phyloP scores from a whole-genome alignment of 192 early-diverging fungal genomes.

The Coemansia sp. region DNA sequence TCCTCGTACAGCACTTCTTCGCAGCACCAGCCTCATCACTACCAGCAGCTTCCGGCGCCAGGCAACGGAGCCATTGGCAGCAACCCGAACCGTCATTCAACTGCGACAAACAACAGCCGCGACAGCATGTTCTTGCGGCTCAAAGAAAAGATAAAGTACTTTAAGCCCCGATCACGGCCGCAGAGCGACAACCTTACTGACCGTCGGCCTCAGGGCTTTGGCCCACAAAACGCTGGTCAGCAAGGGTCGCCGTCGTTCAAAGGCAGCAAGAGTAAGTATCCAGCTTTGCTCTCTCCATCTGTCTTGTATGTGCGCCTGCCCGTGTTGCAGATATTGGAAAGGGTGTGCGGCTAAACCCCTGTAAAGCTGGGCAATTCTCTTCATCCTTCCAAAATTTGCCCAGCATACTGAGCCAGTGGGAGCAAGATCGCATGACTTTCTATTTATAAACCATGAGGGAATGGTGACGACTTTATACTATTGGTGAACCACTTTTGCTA shows the following conservation, averaged over 20 bases:
- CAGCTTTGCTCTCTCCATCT: not conserved
- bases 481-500: constrained; percentile 3
- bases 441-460: constrained; percentile 2
- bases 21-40: constrained; percentile 11
- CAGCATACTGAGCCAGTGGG: not conserved
- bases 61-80: constrained; percentile 8
- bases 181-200: constrained; percentile 49
- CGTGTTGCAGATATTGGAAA: not conserved
- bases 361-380: no score
- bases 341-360: no score
- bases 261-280: constrained; percentile 24
- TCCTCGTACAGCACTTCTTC: constrained; percentile 18
- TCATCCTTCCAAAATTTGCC: not conserved
- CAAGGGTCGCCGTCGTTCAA: constrained; percentile 23
- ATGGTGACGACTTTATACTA: not conserved
- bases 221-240: not conserved
- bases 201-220: constrained; percentile 15
- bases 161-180: constrained; percentile 46
- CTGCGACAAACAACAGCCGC: constrained; percentile 32
- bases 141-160: constrained; percentile 50
- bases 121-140: constrained; percentile 54
- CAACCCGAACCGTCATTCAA: constrained; percentile 30
- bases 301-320: not conserved
- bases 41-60: constrained; percentile 11
- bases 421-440: constrained; percentile 4